Evolutionary conservation across 805 yeast species (phyloP).

Genomic region (Candida khao-thaluensis): DNA sequence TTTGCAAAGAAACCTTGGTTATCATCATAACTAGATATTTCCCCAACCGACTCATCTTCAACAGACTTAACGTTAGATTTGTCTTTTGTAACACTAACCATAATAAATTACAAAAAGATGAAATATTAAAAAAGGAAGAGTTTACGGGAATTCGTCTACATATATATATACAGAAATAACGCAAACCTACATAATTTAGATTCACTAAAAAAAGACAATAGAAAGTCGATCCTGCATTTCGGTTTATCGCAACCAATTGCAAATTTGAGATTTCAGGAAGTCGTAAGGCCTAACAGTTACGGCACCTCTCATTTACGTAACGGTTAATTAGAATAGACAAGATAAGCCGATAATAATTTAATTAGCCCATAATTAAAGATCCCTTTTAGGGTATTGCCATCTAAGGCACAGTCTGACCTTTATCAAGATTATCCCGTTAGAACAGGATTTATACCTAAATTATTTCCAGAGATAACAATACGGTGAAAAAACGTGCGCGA

Average conservation of each 20-base stretch:
- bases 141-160: too few relatives aligned
- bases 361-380: too few relatives aligned
- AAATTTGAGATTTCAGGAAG: too few relatives aligned
- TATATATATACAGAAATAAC: background rate
- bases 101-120: background rate
- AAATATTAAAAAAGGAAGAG: background rate
- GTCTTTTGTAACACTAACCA: conserved; percentile 5
- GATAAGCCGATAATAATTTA: too few relatives aligned
- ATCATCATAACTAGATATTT: conserved; percentile 13
- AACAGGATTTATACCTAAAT: conserved; percentile 3
- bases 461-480: background rate
- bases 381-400: too few relatives aligned
- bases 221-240: conserved; percentile 1
- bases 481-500: background rate
- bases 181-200: conserved; percentile 1
- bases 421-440: background rate
- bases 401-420: background rate
- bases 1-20: conserved; percentile 15
- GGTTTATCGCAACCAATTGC: conserved; percentile 5
- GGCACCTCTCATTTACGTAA: too few relatives aligned
- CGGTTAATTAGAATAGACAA: too few relatives aligned
- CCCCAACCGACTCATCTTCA: conserved; percentile 14
- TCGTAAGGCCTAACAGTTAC: too few relatives aligned
- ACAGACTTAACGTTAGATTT: conserved; percentile 3
- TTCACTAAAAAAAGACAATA: background rate